phyloP scores from a whole-genome alignment of 2,329 filamentous ascomycete species.

The Fusarium sp. region DNA sequence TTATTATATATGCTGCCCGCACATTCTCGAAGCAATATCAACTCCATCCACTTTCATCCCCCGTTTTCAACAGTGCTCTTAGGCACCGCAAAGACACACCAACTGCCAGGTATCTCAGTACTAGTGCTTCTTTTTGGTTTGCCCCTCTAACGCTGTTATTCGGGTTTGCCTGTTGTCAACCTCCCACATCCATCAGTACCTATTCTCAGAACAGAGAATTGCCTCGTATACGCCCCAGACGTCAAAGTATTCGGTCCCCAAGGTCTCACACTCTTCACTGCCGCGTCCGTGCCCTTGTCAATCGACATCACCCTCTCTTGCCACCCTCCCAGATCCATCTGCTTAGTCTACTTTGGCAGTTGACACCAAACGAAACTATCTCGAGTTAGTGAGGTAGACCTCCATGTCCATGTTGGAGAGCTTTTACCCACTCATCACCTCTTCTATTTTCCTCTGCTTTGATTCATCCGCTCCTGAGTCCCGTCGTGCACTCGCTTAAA shows the following conservation, averaged over 20 bases:
- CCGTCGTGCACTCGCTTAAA: constrained; percentile 9
- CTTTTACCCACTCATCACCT: constrained; percentile 31
- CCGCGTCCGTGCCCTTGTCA: constrained; percentile 28
- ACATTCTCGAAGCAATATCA: constrained; percentile 13
- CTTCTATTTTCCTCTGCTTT: constrained; percentile 16
- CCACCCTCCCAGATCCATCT: constrained; percentile 12
- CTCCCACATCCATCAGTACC: constrained; percentile 2
- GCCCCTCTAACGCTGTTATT: neutral
- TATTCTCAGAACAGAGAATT: constrained; percentile 3
- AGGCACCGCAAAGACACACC: constrained; percentile 23
- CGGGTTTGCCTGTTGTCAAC: constrained; percentile 1
- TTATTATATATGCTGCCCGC: constrained; percentile 28
- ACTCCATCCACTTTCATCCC: constrained; percentile 9
- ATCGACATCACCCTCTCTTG: constrained; percentile 7
- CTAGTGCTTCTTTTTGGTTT: constrained; percentile 13
- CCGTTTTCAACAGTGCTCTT: constrained; percentile 26
- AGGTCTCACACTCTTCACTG: constrained; percentile 13
- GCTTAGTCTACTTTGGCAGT: constrained; percentile 34
- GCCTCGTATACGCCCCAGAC: constrained; percentile 13
- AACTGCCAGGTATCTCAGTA: constrained; percentile 15
- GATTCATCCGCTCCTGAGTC: constrained; percentile 6
- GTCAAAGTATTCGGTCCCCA: constrained; percentile 4
- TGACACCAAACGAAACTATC: constrained; percentile 35
- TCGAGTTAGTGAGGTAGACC: constrained; percentile 32
- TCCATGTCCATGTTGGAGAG: constrained; percentile 31